phyloP scores from a whole-genome alignment of 208 protist genomes.

The Leishmania tropica region DNA sequence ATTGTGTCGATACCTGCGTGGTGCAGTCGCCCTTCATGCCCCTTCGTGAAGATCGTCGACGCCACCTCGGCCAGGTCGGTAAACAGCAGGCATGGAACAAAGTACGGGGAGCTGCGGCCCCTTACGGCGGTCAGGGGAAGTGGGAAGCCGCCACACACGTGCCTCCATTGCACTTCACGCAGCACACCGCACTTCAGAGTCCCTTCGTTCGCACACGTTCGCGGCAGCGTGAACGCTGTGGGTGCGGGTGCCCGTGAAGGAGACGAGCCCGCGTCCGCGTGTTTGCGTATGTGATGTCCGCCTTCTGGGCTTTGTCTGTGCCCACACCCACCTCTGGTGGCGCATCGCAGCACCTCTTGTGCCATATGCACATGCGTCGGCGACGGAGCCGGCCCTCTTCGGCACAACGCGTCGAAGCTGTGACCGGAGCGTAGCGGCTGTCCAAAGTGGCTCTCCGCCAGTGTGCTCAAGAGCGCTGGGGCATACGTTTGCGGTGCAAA shows the following conservation, averaged over 20 bases:
- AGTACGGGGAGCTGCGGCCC: conserved; percentile 34
- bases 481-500: conserved; percentile 31
- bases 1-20: background rate
- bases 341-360: conserved; percentile 17
- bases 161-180: background rate
- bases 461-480: conserved; percentile 27
- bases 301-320: background rate
- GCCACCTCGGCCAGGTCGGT: conserved; percentile 2
- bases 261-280: background rate
- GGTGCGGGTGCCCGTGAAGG: background rate
- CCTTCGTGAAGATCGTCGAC: background rate
- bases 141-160: conserved; percentile 37
- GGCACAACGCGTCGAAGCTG: conserved; percentile 31
- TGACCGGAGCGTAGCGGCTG: conserved; percentile 31
- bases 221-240: background rate
- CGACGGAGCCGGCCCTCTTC: conserved; percentile 31
- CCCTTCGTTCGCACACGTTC: background rate
- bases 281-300: background rate
- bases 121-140: conserved; percentile 25
- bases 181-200: background rate
- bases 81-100: conserved; percentile 39
- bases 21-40: background rate
- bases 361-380: conserved; percentile 20
- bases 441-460: conserved; percentile 19
- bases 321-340: background rate